phyloP scores from a whole-genome alignment of 148 eudicot species.

The Silene uniflora region DNA sequence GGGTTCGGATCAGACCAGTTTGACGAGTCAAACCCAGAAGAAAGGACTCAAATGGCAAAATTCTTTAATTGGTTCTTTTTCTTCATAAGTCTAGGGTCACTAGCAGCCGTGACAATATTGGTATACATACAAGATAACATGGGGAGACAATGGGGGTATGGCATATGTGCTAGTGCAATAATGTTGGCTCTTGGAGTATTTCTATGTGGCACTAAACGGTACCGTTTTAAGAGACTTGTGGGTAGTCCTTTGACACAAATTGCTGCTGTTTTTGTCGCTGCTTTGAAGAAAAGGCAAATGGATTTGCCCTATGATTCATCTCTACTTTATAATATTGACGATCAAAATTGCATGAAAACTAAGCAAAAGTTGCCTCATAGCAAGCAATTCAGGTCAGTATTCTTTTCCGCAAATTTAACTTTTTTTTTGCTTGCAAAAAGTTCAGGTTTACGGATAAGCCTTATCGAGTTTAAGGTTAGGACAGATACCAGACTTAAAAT shows the following conservation, averaged over 20 bases:
- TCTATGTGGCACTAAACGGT: slow-evolving; percentile 32
- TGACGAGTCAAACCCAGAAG: slow-evolving; percentile 46
- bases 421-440: too few relatives aligned
- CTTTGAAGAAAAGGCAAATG: slow-evolving; percentile 39
- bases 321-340: slow-evolving; percentile 29
- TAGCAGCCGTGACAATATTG: slow-evolving; percentile 45
- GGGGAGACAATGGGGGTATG: slow-evolving; percentile 54
- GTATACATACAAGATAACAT: slow-evolving; percentile 54
- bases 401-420: not conserved
- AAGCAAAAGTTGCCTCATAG: slow-evolving; percentile 71
- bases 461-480: too few relatives aligned
- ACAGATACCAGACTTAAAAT: too few relatives aligned
- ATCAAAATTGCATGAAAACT: slow-evolving; percentile 30
- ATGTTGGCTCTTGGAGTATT: slow-evolving; percentile 32
- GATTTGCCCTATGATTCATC: slow-evolving; percentile 37
- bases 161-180: slow-evolving; percentile 43
- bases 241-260: slow-evolving; percentile 51
- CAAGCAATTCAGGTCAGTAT: slow-evolving; percentile 68
- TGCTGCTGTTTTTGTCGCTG: slow-evolving; percentile 42
- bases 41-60: slow-evolving; percentile 38
- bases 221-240: slow-evolving; percentile 46
- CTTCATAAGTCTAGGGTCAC: slow-evolving; percentile 52
- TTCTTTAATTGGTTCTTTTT: slow-evolving; percentile 74
- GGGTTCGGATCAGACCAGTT: slow-evolving; percentile 71
- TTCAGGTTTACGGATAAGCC: too few relatives aligned